phyloP scores from a whole-genome alignment of 805 yeast species.

The Metschnikowia gelsemii region DNA sequence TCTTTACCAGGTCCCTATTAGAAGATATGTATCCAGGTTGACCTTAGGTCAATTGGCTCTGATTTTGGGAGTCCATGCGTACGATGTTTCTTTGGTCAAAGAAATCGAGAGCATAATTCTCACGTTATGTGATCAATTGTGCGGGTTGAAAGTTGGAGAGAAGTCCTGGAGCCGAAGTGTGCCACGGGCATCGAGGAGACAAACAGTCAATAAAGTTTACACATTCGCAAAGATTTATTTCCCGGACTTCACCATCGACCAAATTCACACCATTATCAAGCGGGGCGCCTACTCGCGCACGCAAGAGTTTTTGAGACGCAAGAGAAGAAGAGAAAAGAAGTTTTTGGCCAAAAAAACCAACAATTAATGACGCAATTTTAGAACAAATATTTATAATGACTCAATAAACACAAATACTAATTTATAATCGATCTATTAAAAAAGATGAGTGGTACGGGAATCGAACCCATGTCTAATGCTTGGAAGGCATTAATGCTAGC shows the following conservation, averaged over 20 bases:
- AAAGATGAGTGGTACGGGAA: slow-evolving; percentile 78
- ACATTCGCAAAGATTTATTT: slow-evolving; percentile 46
- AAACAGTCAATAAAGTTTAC: slow-evolving; percentile 49
- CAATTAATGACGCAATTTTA: background rate
- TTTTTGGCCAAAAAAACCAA: background rate
- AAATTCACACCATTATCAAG: slow-evolving; percentile 70
- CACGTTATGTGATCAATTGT: slow-evolving; percentile 50
- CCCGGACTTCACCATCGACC: slow-evolving; percentile 49
- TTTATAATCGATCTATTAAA: too few relatives aligned
- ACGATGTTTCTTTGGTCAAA: slow-evolving; percentile 52
- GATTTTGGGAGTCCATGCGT: slow-evolving; percentile 20
- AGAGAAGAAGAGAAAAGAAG: slow-evolving; percentile 11
- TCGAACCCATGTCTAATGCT: slow-evolving; percentile 94
- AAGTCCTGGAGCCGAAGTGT: slow-evolving; percentile 87
- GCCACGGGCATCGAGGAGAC: slow-evolving; percentile 48
- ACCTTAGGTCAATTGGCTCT: slow-evolving; percentile 16
- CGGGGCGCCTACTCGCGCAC: slow-evolving; percentile 65
- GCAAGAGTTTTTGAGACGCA: slow-evolving; percentile 17
- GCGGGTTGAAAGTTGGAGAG: slow-evolving; percentile 72
- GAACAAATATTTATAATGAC: background rate
- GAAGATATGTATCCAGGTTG: slow-evolving; percentile 17
- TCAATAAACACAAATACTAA: background rate
- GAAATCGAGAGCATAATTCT: slow-evolving; percentile 54
- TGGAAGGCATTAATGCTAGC: slow-evolving; percentile 92
- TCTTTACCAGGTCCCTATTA: background rate